Conservation (phyloP, 139 green algal species). For the Picochlorum sp. region DNA sequence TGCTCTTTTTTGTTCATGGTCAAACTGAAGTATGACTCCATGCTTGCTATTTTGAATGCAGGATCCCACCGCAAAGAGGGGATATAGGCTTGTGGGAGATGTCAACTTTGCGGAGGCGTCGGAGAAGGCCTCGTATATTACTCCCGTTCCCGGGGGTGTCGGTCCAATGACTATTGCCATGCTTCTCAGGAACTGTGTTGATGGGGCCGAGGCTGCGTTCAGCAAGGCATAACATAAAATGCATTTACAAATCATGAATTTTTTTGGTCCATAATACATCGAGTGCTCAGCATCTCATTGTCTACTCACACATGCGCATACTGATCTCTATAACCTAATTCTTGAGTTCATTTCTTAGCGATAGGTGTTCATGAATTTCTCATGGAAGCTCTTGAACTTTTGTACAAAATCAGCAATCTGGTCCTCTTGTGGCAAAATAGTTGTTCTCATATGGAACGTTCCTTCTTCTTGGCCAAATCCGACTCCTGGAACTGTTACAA, state of each 20-base stretch:
- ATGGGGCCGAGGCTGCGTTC: constrained; percentile 20
- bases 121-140: constrained; percentile 61
- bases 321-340: neutral
- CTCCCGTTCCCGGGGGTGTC: constrained; percentile 79
- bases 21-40: neutral
- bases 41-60: neutral
- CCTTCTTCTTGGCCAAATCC: constrained; percentile 78
- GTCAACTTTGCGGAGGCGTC: constrained; percentile 55
- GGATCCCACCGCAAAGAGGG: constrained; percentile 31
- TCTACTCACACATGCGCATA: no score
- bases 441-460: constrained; percentile 94
- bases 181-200: constrained; percentile 69
- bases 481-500: constrained; percentile 82
- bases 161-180: constrained; percentile 90
- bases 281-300: no score
- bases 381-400: constrained; percentile 73
- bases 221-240: neutral
- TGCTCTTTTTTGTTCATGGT: neutral
- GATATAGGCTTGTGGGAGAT: constrained; percentile 76
- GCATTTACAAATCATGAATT: neutral
- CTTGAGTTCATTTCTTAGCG: constrained; percentile 8
- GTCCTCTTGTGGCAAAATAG: constrained; percentile 29
- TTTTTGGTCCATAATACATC: no score
- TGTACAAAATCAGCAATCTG: constrained; percentile 62
- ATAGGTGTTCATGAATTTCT: constrained; percentile 57